Percentiles rank a stretch among this genome's conserved stretches.
These are phyloP conservation scores for Simplicillium aogashimaense DNA, from an alignment of 2,329 filamentous ascomycete species.

Conservation along the genomic window DNA sequence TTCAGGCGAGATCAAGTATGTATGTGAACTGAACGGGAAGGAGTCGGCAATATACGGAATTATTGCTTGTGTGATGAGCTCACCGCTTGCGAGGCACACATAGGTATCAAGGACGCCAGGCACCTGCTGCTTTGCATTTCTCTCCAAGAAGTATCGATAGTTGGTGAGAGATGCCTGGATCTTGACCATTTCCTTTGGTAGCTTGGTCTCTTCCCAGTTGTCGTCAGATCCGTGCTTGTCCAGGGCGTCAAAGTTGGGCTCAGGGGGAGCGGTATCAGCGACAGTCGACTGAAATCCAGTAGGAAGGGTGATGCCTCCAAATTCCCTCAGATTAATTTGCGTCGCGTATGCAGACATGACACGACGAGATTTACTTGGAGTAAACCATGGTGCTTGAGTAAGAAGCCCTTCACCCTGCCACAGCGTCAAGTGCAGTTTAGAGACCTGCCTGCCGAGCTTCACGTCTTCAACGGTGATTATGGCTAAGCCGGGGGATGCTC, in stretches of 20 bases:
- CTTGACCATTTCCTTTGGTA: not conserved
- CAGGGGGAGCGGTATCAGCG: slow-evolving; percentile 8
- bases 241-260: slow-evolving; percentile 8
- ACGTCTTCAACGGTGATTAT: slow-evolving; percentile 22
- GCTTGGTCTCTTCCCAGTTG: slow-evolving; percentile 7
- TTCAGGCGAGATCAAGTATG: slow-evolving; percentile 1
- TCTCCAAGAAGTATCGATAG: not conserved
- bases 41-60: slow-evolving; percentile 57
- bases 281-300: slow-evolving; percentile 13
- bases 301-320: slow-evolving; percentile 18
- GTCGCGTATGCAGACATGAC: slow-evolving; percentile 21
- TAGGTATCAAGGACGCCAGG: slow-evolving; percentile 43
- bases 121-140: not conserved
- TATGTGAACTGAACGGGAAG: slow-evolving; percentile 36
- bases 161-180: not conserved
- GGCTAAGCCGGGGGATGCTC: slow-evolving; percentile 20
- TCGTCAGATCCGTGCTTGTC: slow-evolving; percentile 5
- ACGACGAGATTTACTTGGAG: slow-evolving; percentile 14
- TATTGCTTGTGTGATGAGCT: slow-evolving; percentile 50
- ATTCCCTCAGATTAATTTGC: slow-evolving; percentile 16
- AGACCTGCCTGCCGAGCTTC: slow-evolving; percentile 22
- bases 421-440: slow-evolving; percentile 23
- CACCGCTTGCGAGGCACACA: slow-evolving; percentile 47
- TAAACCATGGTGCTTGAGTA: slow-evolving; percentile 17
- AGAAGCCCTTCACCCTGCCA: slow-evolving; percentile 20